These are phyloP conservation scores for Pholiota conissans DNA, from an alignment of 768 basidiomycete genomes.

Conservation along the genomic window DNA sequence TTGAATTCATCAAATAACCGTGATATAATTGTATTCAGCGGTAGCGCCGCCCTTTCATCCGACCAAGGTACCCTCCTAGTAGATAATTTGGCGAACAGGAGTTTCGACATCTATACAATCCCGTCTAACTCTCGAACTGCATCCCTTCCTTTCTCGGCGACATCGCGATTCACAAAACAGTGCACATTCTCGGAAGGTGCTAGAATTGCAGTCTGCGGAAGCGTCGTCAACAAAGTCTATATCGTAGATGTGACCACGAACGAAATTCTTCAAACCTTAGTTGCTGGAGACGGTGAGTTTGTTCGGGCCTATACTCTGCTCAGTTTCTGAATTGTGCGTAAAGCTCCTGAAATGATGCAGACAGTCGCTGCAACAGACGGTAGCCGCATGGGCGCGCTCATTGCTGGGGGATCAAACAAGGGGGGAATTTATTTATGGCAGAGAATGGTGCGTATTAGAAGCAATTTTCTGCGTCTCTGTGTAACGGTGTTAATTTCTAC, in stretches of 20 bases:
- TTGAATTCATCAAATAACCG: no score
- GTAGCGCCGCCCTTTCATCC: slow-evolving; percentile 2
- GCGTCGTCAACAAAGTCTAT: slow-evolving; percentile 1
- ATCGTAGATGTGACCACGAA: neutral
- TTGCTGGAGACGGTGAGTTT: neutral
- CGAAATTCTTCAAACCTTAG: neutral
- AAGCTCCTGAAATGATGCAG: slow-evolving; percentile 1
- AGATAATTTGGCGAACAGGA: slow-evolving; percentile 1
- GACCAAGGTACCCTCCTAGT: slow-evolving; percentile 4
- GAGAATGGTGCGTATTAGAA: neutral
- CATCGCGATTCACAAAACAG: neutral
- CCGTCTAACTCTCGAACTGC: neutral
- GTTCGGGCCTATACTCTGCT: neutral
- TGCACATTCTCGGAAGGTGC: slow-evolving; percentile 1
- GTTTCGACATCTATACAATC: slow-evolving; percentile 5
- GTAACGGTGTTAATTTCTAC: neutral
- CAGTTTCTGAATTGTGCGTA: no score
- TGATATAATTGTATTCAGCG: no score
- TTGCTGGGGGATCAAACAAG: neutral
- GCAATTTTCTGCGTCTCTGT: no score
- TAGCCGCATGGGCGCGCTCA: neutral
- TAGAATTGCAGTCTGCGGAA: neutral
- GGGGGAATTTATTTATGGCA: neutral
- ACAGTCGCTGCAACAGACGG: neutral
- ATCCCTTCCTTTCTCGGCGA: neutral